phyloP scores from a whole-genome alignment of 2,329 filamentous ascomycete species.

The Huntiella decipiens region DNA sequence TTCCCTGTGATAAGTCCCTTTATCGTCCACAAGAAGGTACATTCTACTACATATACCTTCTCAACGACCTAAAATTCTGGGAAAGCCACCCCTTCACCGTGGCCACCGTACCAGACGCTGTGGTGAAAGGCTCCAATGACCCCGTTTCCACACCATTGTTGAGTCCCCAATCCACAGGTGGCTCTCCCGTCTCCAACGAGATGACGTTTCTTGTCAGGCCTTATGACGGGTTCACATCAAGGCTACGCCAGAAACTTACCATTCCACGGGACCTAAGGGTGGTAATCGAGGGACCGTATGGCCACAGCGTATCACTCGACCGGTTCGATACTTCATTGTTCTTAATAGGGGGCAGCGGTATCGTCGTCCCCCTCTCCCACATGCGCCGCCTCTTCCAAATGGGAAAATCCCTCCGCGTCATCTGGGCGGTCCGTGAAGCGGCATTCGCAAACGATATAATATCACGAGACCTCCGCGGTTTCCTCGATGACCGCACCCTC shows the following conservation, averaged over 20 bases:
- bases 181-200: constrained; percentile 5
- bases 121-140: constrained; percentile 10
- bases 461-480: constrained; percentile 11
- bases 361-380: constrained; percentile 25
- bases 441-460: constrained; percentile 21
- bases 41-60: constrained; percentile 26
- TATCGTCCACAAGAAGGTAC: constrained; percentile 23
- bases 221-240: constrained; percentile 25
- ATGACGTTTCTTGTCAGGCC: constrained; percentile 28
- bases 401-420: constrained; percentile 17
- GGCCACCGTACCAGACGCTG: constrained; percentile 15
- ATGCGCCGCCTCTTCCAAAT: constrained; percentile 16
- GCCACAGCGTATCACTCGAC: constrained; percentile 21
- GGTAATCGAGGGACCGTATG: constrained; percentile 27
- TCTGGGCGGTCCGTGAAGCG: constrained; percentile 26
- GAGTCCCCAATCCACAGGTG: constrained; percentile 8
- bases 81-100: constrained; percentile 33
- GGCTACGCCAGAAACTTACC: constrained; percentile 17
- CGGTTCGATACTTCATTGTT: constrained; percentile 23
- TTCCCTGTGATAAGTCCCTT: constrained; percentile 19
- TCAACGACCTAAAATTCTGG: constrained; percentile 24
- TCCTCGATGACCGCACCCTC: neutral
- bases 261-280: constrained; percentile 17
- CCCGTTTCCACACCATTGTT: constrained; percentile 18
- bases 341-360: constrained; percentile 26